Evolutionary conservation across 1,284 basidiomycete genomes (phyloP).

Genomic region (Boletus mariae): DNA sequence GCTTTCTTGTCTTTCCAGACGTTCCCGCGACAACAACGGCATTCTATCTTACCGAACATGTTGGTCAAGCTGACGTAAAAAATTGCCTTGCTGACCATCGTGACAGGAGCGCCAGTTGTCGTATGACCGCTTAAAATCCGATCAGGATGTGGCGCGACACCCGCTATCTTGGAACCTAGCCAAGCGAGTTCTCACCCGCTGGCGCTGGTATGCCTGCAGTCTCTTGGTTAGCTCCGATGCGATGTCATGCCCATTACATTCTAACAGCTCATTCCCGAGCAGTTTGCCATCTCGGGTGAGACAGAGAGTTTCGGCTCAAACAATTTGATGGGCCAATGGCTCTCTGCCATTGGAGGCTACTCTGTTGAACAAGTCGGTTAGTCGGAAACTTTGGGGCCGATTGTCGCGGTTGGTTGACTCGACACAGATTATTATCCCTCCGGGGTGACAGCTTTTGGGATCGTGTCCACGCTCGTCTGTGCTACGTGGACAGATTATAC

Average conservation of each 20-base stretch:
- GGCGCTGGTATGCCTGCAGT: constrained; percentile 70
- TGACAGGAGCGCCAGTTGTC: constrained; percentile 55
- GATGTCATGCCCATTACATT: neutral
- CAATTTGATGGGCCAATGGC: constrained; percentile 74
- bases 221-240: constrained; percentile 43
- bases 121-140: constrained; percentile 39
- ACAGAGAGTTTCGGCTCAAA: constrained; percentile 71
- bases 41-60: constrained; percentile 62
- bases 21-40: constrained; percentile 62
- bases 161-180: constrained; percentile 49
- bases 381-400: constrained; percentile 6
- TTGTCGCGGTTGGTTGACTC: neutral
- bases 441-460: constrained; percentile 62
- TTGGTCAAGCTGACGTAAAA: constrained; percentile 19
- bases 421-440: constrained; percentile 59
- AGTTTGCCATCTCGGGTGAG: constrained; percentile 66
- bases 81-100: neutral
- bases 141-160: constrained; percentile 39
- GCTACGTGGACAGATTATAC: constrained; percentile 61
- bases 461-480: constrained; percentile 58
- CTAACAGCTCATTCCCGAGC: neutral
- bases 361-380: constrained; percentile 57
- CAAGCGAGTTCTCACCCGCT: constrained; percentile 54
- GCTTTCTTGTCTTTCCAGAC: constrained; percentile 71
- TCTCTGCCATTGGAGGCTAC: constrained; percentile 59